Evolutionary conservation across 345 rosid genomes (phyloP), one percentile per base, ranked within the genome.

Genomic region (Stellera chamaejasme): DNA sequence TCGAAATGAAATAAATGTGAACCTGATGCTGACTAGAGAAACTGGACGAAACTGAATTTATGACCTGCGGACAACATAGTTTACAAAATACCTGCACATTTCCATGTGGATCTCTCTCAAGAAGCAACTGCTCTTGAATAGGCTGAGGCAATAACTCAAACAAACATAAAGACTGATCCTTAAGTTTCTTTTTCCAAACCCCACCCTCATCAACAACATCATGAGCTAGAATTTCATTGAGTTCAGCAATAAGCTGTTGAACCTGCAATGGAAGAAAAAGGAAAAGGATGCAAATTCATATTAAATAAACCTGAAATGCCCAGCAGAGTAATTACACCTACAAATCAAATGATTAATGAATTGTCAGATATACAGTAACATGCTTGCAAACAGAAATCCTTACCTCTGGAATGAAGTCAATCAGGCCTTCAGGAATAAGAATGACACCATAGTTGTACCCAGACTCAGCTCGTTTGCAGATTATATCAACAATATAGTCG

Each of bases 31-130:
- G 9, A 36, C 13, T 4, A 44, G 26, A 10, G 48, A 8, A 53
- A 58, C 47, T 39, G n/a, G 10, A 56, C 15, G 16, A 0, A 45
- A 59, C 7, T 50, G 48, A 64, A 59, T 62, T 52, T 60, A 19
- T n/a, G 32, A 54, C 27, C 50, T 42, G 45, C 16, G 4, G 13
- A 48, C 52, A 43, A 42, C 11, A 36, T 47, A 13, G 10, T 10
- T 45, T 50, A 41, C 49, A 44, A 76, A 23, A 45, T 65, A 84
- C 99, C 97, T 93, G 99, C 62, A 93, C 99, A 68, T 93, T 93
- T 70, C 99, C 99, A 75, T 93, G 99, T 41, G 97, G 99, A 76
- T 93, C 99, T 77, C 99, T 83, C 74, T 93, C 99, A 67, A 93
- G 96, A 83, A 93, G 70, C 69, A 93, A 61, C 62, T 93, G 99